Percentiles rank a stretch among this genome's conserved stretches.
These are phyloP conservation scores for Fusarium oligoseptatum DNA, from an alignment of 2,329 filamentous ascomycete genomes.

Conservation along the genomic window DNA sequence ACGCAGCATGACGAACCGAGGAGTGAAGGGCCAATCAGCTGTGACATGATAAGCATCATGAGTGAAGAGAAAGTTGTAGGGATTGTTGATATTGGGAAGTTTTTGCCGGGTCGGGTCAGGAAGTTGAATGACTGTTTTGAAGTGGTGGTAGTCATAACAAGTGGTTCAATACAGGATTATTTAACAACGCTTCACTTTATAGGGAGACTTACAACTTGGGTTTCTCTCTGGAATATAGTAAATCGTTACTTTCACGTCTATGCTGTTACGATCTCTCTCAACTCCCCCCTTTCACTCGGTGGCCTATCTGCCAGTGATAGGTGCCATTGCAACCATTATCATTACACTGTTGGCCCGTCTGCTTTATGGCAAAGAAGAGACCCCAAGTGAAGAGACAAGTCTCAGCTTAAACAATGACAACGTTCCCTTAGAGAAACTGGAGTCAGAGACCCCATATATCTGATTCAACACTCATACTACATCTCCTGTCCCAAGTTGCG, in stretches of 20 bases:
- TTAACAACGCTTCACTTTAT: too few species aligned
- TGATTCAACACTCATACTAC: constrained; percentile 11
- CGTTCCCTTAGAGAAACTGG: background rate
- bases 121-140: background rate
- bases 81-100: background rate
- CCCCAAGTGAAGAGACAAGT: background rate
- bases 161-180: too few species aligned
- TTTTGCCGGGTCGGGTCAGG: background rate
- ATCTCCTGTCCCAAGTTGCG: background rate
- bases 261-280: background rate
- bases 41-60: background rate
- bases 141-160: background rate
- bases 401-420: background rate
- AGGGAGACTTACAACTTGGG: too few species aligned
- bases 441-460: background rate
- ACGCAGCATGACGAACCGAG: background rate
- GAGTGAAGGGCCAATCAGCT: background rate
- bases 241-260: too few species aligned
- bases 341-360: background rate
- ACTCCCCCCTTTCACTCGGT: background rate
- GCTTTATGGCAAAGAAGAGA: background rate
- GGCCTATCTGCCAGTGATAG: too few species aligned
- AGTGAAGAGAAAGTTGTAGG: background rate
- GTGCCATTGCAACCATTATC: background rate
- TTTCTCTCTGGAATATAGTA: too few species aligned